Evolutionary conservation across 2,329 filamentous ascomycete genomes (phyloP).

Genomic region (Metarhizium guizhouense): DNA sequence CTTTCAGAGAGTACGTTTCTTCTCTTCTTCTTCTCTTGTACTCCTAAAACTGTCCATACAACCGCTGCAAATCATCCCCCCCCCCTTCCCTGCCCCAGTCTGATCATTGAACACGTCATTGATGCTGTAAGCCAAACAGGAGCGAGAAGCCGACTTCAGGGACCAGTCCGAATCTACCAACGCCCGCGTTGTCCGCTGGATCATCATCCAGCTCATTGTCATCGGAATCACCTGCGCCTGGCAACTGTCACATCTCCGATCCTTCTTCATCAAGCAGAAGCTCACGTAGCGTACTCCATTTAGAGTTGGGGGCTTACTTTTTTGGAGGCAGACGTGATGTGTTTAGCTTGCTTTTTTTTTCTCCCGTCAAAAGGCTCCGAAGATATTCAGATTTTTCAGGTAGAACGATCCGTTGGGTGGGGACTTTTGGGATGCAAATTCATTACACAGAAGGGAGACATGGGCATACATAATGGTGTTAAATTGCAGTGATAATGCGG

Average conservation of each 20-base stretch:
- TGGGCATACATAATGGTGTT: background rate
- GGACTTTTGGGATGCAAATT: background rate
- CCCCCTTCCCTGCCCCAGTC: too few species aligned
- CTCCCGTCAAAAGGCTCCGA: background rate
- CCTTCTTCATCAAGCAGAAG: constrained; percentile 99
- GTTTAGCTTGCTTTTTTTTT: background rate
- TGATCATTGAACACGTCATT: background rate
- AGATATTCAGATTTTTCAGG: background rate
- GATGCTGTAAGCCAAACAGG: constrained; percentile 39
- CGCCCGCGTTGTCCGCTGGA: constrained; percentile 85
- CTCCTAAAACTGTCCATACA: too few species aligned
- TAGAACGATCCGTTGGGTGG: background rate
- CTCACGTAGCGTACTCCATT: constrained; percentile 53
- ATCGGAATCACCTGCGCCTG: constrained; percentile 85
- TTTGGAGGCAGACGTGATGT: background rate
- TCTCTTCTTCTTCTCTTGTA: background rate
- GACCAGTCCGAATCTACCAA: constrained; percentile 96
- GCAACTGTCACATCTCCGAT: constrained; percentile 90
- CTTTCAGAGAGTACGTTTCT: constrained; percentile 70
- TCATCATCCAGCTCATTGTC: constrained; percentile 78
- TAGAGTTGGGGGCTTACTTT: background rate
- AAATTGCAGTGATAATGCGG: background rate
- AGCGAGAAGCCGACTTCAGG: constrained; percentile 95
- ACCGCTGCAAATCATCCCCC: too few species aligned
- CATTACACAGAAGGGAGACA: background rate